Base-by-base conservation (phyloP, 2,329 filamentous ascomycete genomes). In the Purpureocillium lavendulum region DNA sequence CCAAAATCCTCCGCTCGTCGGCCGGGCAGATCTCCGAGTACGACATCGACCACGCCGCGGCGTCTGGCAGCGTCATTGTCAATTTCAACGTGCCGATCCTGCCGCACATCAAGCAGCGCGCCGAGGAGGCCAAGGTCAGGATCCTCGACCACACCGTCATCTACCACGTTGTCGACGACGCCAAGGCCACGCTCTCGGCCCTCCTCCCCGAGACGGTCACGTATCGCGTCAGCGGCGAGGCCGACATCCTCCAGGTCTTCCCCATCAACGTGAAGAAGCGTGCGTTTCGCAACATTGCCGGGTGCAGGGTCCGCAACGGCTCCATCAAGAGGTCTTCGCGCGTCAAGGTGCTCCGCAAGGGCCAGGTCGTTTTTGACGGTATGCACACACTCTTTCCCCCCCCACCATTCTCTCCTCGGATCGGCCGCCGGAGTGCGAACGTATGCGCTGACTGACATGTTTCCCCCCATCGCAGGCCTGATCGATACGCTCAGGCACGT, bases 71-170 rank as follows among this genome's bases (percentile, higher is more conserved):
- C 29, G 67, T 82, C 50, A 78, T 97, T 47, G 71, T 97, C 60
- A 86, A 85, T 51, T 98, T 98, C 73, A 96, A 96, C 62, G 79
- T 77, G 36, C 51, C 74, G 0, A 67, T 88, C 7, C 77, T 85
- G 1, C 71, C 74, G 7, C 69, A 80, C 38, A 83, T 95, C 48
- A 70, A 73, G 44, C 73, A 75, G 11, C 65, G 83, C 49, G 90
- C 92, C 2, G 78, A 84, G 44, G 65, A 74, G 8, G 71, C 77
- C 35, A 80, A 80, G 15, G 88, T 98, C 40, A 70, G 69, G 42
- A 84, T 98, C 38, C 64, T 97, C 36, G 81, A 95, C 49, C 82
- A 92, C 58, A 94, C 83, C 49, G 80, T 94, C 58, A 94, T 94
- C 58, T 92, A 94, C 60, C 77, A 83, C 43, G 69, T 90, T 4